Base-by-base conservation (phyloP, 306 rosid genomes). In the Myrica gale region DNA sequence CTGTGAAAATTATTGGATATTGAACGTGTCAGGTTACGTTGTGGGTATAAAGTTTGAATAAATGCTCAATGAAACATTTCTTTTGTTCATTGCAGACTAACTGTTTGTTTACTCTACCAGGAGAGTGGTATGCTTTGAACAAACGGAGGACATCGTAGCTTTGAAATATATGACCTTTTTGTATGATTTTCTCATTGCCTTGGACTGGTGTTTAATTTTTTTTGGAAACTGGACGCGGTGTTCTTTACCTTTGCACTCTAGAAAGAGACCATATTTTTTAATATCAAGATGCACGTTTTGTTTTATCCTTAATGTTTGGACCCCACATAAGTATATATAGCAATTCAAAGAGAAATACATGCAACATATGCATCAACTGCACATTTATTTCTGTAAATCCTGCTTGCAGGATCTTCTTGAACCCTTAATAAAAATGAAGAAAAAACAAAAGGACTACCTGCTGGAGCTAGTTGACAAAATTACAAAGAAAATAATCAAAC, bases 51-150 rank as follows among this genome's bases (percentile, higher is more conserved):
- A 10, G 11, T 47, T 47, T 9, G 52, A 3, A 10, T 3, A 9
- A 1, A 7, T n/a, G 4, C 10, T 54, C 2, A 5, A 5, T 7
- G 60, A 54, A 54, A 54, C 23, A 42, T 72, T 11, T 8, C 16
- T 7, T 39, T 41, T 72, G 6, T 20, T 55, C n/a, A 55, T 5
- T 54, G 67, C 44, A 72, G 17, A 6, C 52, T 51, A 48, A n/a
- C 48, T 51, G 43, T 66, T 65, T 42, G 17, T 75, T 4, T 54
- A 15, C 39, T 69, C 46, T 81, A 26, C 1, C 46, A 81, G 81
- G 81, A 81, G 81, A 72, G 78, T 76, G 19, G 26, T 51, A 47
- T 69, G n/a, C 57, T 19, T 23, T 66, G 19, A 19, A 72, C 62
- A 65, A 50, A 50, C 73, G 7, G 19, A 72, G 67, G 85, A 77